Conservation (phyloP, 352 stramenopile species). For the Globisporangium paddicum region DNA sequence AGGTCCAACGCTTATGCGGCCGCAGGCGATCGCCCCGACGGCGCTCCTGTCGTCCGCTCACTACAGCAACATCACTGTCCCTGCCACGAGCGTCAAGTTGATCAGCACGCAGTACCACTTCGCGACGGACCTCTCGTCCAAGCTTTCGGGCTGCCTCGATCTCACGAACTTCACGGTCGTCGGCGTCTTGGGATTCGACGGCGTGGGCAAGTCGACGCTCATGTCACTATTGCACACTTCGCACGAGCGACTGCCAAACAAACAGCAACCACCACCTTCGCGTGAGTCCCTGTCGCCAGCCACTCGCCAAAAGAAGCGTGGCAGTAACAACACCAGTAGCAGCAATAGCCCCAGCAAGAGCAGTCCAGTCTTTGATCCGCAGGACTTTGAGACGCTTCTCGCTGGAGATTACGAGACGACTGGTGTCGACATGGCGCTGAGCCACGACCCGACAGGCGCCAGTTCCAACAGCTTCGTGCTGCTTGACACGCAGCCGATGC, state of each 20-base stretch:
- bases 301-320: conserved; percentile 3
- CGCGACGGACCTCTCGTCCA: conserved; percentile 49
- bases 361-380: conserved; percentile 24
- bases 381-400: conserved; percentile 35
- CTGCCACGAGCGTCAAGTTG: conserved; percentile 43
- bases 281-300: not conserved
- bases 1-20: conserved; percentile 7
- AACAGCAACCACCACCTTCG: conserved; percentile 14
- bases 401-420: conserved; percentile 34
- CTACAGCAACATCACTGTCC: conserved; percentile 13
- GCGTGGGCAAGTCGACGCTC: conserved; percentile 68
- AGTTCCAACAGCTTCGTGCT: conserved; percentile 40
- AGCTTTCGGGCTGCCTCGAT: conserved; percentile 51
- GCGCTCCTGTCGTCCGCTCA: not conserved
- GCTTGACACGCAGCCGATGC: conserved; percentile 61
- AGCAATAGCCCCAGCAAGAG: not conserved
- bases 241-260: not conserved
- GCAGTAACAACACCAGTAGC: not conserved
- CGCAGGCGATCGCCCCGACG: conserved; percentile 6
- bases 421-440: conserved; percentile 56
- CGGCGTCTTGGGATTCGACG: conserved; percentile 59
- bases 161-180: conserved; percentile 69
- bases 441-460: conserved; percentile 21
- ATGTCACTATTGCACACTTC: conserved; percentile 42
- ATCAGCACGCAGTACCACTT: conserved; percentile 56